Percentiles rank a stretch among this genome's conserved stretches.
These are phyloP conservation scores for Stellera chamaejasme DNA, from an alignment of 345 rosid genomes.

Conservation along the genomic window DNA sequence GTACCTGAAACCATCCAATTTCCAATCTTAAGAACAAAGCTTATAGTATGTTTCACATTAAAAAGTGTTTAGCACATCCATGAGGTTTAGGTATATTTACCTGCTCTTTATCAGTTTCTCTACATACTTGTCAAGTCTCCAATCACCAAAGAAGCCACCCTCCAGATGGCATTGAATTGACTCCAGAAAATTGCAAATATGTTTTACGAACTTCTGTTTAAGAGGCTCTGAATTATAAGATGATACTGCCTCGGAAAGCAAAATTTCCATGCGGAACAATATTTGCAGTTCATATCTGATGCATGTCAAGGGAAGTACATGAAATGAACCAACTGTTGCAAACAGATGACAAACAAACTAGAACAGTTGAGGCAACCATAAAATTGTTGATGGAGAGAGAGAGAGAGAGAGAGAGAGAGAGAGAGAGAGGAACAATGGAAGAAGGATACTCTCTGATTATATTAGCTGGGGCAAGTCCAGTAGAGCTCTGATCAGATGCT, in stretches of 20 bases:
- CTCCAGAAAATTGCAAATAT: constrained; percentile 70
- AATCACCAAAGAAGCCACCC: constrained; percentile 88
- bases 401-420: neutral
- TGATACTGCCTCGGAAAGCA: constrained; percentile 55
- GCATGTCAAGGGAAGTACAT: constrained; percentile 40
- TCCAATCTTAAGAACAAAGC: constrained; percentile 1
- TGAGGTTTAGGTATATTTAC: constrained; percentile 22
- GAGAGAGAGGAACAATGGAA: neutral
- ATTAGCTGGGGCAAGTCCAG: constrained; percentile 27
- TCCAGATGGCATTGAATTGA: constrained; percentile 68
- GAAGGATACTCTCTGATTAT: constrained; percentile 81
- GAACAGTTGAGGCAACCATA: neutral
- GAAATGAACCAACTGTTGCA: neutral
- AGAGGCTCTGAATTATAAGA: constrained; percentile 29
- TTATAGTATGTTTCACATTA: neutral
- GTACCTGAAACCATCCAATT: constrained; percentile 41
- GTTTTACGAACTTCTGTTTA: constrained; percentile 69
- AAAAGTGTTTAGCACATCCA: neutral
- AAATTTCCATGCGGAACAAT: constrained; percentile 87
- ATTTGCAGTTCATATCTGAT: constrained; percentile 84
- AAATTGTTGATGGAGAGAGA: neutral
- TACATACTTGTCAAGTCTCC: constrained; percentile 84
- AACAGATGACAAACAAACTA: neutral
- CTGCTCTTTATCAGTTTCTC: constrained; percentile 60
- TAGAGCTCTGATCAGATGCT: constrained; percentile 23